Conservation (phyloP, 306 rosid genomes). For the Cucurbita argyrosperma region DNA sequence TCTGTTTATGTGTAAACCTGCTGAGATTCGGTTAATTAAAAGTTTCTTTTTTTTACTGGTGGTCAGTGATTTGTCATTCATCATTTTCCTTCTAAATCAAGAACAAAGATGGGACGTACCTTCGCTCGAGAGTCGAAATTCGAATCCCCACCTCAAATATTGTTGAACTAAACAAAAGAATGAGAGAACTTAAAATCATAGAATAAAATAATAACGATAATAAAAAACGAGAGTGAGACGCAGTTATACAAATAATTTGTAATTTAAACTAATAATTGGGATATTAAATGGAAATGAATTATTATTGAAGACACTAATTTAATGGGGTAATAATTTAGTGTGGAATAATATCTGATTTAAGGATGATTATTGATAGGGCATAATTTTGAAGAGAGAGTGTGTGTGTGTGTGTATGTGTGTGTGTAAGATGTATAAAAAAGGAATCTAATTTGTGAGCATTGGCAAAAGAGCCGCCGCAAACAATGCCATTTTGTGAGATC, state of each 20-base stretch:
- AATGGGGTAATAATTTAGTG: not conserved
- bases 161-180: too few species aligned
- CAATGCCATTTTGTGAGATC: conserved; percentile 23
- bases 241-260: too few species aligned
- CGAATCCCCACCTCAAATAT: too few species aligned
- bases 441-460: conserved; percentile 3
- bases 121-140: too few species aligned
- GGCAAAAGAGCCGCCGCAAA: conserved; percentile 25
- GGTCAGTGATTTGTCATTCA: not conserved
- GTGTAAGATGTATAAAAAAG: not conserved
- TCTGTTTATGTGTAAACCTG: not conserved
- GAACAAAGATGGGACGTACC: too few species aligned
- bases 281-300: too few species aligned
- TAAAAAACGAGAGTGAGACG: too few species aligned
- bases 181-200: too few species aligned
- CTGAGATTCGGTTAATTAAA: not conserved
- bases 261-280: too few species aligned
- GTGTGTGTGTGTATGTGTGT: not conserved
- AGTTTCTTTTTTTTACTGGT: too few species aligned
- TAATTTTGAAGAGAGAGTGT: not conserved
- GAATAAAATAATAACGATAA: too few species aligned
- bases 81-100: not conserved
- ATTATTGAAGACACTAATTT: not conserved
- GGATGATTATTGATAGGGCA: not conserved
- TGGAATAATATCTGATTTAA: not conserved